Evolutionary conservation across 371 early-diverging fungal species (phyloP).

Genomic region (Mortierella sp.): DNA sequence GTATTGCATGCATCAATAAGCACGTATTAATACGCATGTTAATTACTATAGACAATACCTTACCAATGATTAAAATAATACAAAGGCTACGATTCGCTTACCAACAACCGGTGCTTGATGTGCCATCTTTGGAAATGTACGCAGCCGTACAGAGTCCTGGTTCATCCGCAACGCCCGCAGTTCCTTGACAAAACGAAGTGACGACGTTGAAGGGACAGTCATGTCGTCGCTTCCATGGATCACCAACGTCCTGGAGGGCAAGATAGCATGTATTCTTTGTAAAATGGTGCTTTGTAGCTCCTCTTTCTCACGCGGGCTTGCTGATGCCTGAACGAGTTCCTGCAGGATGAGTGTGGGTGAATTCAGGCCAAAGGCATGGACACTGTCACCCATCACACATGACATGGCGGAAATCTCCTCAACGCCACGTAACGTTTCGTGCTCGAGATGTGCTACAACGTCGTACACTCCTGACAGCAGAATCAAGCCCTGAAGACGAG

Average conservation of each 20-base stretch:
- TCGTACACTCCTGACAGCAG: constrained; percentile 70
- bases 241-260: constrained; percentile 30
- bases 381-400: constrained; percentile 66
- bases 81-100: too few species aligned
- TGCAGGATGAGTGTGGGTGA: constrained; percentile 16
- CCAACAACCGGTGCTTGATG: constrained; percentile 31
- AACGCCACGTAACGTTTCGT: constrained; percentile 72
- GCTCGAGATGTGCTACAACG: constrained; percentile 66
- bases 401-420: constrained; percentile 80
- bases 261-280: too few species aligned
- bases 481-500: constrained; percentile 18
- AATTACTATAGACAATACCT: too few species aligned
- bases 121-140: constrained; percentile 23
- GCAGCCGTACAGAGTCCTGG: constrained; percentile 19
- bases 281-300: too few species aligned
- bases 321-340: neutral
- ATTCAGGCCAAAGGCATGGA: constrained; percentile 10
- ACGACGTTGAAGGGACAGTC: constrained; percentile 28
- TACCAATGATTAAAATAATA: too few species aligned
- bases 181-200: constrained; percentile 14
- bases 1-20: too few species aligned
- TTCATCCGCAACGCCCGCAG: constrained; percentile 11
- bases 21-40: too few species aligned
- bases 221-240: constrained; percentile 41
- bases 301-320: neutral